Conservation (phyloP, 805 yeast species). For the Schwanniomyces vanrijiae region DNA sequence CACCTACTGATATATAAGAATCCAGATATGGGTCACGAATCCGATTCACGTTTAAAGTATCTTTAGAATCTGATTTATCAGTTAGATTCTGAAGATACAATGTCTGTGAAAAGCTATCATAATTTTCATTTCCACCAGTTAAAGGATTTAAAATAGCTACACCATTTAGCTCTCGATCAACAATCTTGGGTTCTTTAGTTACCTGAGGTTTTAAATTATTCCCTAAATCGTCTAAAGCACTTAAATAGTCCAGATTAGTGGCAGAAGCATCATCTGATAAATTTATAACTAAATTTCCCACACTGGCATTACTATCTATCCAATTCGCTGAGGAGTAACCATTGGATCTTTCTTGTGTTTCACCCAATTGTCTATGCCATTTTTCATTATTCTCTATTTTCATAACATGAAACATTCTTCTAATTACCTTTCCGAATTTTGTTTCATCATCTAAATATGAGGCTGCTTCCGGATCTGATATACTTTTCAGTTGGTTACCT, state of each 20-base stretch:
- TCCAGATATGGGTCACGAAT: slow-evolving; percentile 32
- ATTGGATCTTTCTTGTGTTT: neutral
- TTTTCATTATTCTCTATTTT: neutral
- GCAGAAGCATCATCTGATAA: slow-evolving; percentile 3
- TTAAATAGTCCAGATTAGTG: slow-evolving; percentile 9
- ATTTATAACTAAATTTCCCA: slow-evolving; percentile 2
- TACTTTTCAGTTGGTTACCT: neutral
- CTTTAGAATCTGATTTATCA: slow-evolving; percentile 11
- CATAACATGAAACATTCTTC: neutral
- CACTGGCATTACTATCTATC: neutral
- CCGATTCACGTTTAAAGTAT: slow-evolving; percentile 15
- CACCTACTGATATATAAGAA: slow-evolving; percentile 24
- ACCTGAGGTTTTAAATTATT: neutral
- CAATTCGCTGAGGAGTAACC: neutral
- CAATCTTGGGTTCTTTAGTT: no score
- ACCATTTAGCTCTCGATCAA: neutral
- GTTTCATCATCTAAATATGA: neutral
- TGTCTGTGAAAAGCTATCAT: slow-evolving; percentile 26
- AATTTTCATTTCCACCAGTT: slow-evolving; percentile 10
- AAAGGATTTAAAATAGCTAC: neutral
- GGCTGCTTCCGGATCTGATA: neutral
- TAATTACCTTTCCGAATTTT: neutral
- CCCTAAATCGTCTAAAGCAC: slow-evolving; percentile 5
- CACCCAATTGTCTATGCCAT: neutral
- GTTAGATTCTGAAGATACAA: slow-evolving; percentile 24